Evolutionary conservation across 306 rosid species (phyloP), one percentile per base, ranked within the genome.

Genomic region (Casuarina equisetifolia): DNA sequence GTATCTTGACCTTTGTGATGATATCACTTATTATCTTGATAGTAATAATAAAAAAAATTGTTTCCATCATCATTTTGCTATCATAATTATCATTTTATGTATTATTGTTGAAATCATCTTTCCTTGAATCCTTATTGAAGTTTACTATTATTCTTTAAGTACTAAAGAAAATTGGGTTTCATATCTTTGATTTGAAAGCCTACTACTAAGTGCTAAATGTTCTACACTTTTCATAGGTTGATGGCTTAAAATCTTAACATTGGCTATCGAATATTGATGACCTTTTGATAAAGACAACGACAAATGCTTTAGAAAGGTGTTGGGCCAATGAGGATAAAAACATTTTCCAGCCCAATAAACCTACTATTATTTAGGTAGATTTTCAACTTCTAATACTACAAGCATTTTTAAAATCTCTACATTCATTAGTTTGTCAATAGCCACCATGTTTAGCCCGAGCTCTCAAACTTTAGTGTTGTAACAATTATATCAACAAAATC

Each of bases 351-450:
- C 82, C 43, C 40, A 87, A 51, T 73, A 90, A 82, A 69, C 75
- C 79, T 69, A 68, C 81, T 82, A 87, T 78, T 75, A 80, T 77
- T 35, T 25, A 62, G 77, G 79, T 80, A 59, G 90, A 91, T 86
- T 76, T 91, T 78, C 97, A 91, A 86, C 87, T 95, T 80, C 92
- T 90, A 53, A 89, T 96, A 67, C 73, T 95, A 42, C 92, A 84
- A 70, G 90, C 96, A 45, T 90, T 95, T 72, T 84, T 87, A 86
- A 91, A 91, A 38, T 92, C 98, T 55, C 87, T 95, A 53, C 88
- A 88, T 58, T 95, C 97, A 6, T 87, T 88, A 69, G 82, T 83
- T 50, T 86, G 35, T 72, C 75, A 70, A 5, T 85, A 85, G 39
- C 84, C 97, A 59, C 89, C 91, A 54, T 82, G 83, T 87, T 81